Evolutionary conservation across 495 filamentous ascomycete species (phyloP).

Genomic region (Penicillium simplicissimum): DNA sequence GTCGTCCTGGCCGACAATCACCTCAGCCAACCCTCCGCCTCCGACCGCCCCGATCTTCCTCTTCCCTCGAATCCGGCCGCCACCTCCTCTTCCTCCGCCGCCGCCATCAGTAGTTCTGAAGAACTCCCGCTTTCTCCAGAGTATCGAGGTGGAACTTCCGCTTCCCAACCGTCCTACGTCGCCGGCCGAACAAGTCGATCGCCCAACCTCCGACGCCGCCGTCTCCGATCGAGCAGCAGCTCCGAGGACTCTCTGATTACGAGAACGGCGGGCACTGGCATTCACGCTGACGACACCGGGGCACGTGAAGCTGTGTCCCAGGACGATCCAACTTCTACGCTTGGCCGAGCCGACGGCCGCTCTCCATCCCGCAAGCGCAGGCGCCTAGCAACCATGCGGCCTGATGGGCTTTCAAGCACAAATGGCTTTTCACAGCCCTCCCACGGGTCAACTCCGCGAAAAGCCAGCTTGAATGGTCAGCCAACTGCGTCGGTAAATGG

Average conservation of each 20-base stretch:
- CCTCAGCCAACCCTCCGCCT: slow-evolving; percentile 52
- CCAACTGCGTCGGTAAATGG: slow-evolving; percentile 39
- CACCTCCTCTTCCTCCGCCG: slow-evolving; percentile 21
- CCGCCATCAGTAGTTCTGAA: slow-evolving; percentile 13
- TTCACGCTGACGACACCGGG: slow-evolving; percentile 24
- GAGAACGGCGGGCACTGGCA: slow-evolving; percentile 23
- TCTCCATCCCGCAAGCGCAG: slow-evolving; percentile 59
- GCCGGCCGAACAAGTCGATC: slow-evolving; percentile 10
- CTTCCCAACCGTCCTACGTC: slow-evolving; percentile 6
- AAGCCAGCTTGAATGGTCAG: slow-evolving; percentile 55
- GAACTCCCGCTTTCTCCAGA: slow-evolving; percentile 8
- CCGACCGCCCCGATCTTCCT: slow-evolving; percentile 59
- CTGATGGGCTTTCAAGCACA: slow-evolving; percentile 51
- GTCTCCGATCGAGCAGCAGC: slow-evolving; percentile 31
- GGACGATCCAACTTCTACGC: slow-evolving; percentile 24
- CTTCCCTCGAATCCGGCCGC: slow-evolving; percentile 33
- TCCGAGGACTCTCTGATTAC: slow-evolving; percentile 23
- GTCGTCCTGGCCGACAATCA: slow-evolving; percentile 65
- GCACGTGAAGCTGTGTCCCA: slow-evolving; percentile 33
- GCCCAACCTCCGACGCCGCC: slow-evolving; percentile 30
- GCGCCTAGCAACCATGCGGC: slow-evolving; percentile 63
- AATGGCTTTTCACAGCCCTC: slow-evolving; percentile 52
- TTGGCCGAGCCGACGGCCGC: slow-evolving; percentile 38
- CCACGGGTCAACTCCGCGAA: slow-evolving; percentile 48
- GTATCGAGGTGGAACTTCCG: slow-evolving; percentile 7